phyloP scores from a whole-genome alignment of 2,329 filamentous ascomycete genomes.

The Aspergillus uvarum region DNA sequence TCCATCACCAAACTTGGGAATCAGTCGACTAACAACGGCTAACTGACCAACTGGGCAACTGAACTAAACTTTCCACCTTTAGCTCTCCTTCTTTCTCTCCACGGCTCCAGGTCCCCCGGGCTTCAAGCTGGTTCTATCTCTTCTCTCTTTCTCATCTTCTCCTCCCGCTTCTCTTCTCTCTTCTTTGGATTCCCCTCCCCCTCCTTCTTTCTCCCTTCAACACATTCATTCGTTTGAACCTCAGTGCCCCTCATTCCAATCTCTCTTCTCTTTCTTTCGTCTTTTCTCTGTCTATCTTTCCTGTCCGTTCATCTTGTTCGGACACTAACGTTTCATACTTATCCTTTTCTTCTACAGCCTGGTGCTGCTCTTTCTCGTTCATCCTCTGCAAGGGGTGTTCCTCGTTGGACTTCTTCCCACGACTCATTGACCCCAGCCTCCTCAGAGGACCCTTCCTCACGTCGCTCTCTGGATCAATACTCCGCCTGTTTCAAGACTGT shows the following conservation, averaged over 20 bases:
- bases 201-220: background rate
- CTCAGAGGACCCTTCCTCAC: conserved; percentile 12
- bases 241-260: conserved; percentile 10
- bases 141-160: conserved; percentile 7
- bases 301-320: conserved; percentile 10
- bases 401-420: conserved; percentile 7
- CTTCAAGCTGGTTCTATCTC: conserved; percentile 5
- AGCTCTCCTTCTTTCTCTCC: background rate
- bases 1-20: background rate
- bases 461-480: conserved; percentile 12
- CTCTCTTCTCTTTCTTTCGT: conserved; percentile 11
- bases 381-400: conserved; percentile 17
- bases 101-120: background rate
- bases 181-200: background rate
- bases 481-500: conserved; percentile 13
- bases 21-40: background rate
- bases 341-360: conserved; percentile 25
- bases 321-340: conserved; percentile 23
- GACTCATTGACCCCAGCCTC: conserved; percentile 15
- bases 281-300: conserved; percentile 11
- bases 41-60: too few species aligned
- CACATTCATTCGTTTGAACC: conserved; percentile 4
- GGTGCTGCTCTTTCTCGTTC: conserved; percentile 26
- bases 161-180: conserved; percentile 1
- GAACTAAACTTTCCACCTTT: too few species aligned